These are phyloP conservation scores for Camellia lanceoleosa DNA, from an alignment of 148 eudicot genomes.

Conservation along the genomic window DNA sequence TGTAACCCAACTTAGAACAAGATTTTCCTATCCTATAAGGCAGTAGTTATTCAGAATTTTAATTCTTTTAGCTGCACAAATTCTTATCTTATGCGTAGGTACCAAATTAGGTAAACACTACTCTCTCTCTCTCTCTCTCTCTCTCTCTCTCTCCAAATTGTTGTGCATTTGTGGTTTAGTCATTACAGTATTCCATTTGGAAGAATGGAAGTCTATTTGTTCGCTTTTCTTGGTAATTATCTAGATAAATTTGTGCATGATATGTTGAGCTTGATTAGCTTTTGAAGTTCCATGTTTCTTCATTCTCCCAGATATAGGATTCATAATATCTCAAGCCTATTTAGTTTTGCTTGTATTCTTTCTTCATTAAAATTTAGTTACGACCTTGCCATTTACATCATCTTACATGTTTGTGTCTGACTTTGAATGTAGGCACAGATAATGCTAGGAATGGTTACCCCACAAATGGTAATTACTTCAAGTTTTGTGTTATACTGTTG, in stretches of 20 bases:
- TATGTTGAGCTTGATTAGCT: constrained; percentile 4
- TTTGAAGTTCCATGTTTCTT: not conserved
- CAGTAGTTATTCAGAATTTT: not conserved
- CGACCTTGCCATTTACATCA: not conserved
- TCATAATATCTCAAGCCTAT: not conserved
- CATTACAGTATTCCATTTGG: not conserved
- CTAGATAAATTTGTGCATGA: not conserved
- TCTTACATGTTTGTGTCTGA: constrained; percentile 14
- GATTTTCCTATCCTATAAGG: not conserved
- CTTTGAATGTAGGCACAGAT: constrained; percentile 69
- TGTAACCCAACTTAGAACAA: not conserved
- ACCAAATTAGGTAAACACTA: not conserved
- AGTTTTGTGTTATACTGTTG: not conserved
- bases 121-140: not conserved
- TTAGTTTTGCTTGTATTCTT: not conserved
- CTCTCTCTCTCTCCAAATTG: not conserved
- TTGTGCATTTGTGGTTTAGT: not conserved
- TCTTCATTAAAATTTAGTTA: not conserved
- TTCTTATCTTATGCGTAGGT: not conserved
- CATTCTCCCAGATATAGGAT: not conserved
- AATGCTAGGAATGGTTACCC: constrained; percentile 81
- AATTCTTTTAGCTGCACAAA: not conserved
- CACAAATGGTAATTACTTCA: constrained; percentile 65
- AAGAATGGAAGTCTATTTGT: not conserved
- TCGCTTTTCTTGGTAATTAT: not conserved